Conservation (phyloP, 192 early-diverging fungal species). For the Coemansia sp. region DNA sequence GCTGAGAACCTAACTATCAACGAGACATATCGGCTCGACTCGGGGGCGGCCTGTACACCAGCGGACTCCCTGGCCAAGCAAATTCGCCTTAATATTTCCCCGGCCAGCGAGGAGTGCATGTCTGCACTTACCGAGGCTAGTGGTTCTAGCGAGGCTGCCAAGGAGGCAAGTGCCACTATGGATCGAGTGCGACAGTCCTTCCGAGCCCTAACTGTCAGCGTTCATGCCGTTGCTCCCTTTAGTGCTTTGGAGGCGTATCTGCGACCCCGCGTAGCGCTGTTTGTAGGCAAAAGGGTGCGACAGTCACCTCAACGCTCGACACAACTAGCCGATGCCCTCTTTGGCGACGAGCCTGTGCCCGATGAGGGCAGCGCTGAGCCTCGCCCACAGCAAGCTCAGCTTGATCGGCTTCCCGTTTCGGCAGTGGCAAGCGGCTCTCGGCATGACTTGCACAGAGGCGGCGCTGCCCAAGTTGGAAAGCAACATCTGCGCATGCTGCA, state of each 20-base stretch:
- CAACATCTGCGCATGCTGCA: slow-evolving; percentile 36
- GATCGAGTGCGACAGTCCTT: slow-evolving; percentile 21
- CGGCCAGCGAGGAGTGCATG: slow-evolving; percentile 35
- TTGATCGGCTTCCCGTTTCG: not conserved
- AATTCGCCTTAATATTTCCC: slow-evolving; percentile 62
- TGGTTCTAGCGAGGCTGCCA: slow-evolving; percentile 27
- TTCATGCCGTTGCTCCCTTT: slow-evolving; percentile 86
- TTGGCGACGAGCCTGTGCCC: not conserved
- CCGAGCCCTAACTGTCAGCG: slow-evolving; percentile 62
- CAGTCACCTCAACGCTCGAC: slow-evolving; percentile 1
- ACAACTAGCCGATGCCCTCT: not conserved
- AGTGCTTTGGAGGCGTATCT: slow-evolving; percentile 79
- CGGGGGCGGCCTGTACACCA: slow-evolving; percentile 46
- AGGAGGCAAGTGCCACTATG: slow-evolving; percentile 10
- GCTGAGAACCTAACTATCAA: slow-evolving; percentile 62
- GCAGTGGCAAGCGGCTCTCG: not conserved
- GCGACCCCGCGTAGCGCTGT: slow-evolving; percentile 56
- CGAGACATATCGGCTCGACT: slow-evolving; percentile 54
- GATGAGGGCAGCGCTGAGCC: not conserved
- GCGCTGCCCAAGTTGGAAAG: not conserved
- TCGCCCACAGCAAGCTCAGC: slow-evolving; percentile 14
- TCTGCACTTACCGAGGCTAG: slow-evolving; percentile 22
- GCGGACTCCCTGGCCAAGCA: slow-evolving; percentile 75
- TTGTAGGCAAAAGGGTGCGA: not conserved
- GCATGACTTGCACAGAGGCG: not conserved